phyloP scores from a whole-genome alignment of 2,329 filamentous ascomycete species.

The Nigrospora osmanthi region DNA sequence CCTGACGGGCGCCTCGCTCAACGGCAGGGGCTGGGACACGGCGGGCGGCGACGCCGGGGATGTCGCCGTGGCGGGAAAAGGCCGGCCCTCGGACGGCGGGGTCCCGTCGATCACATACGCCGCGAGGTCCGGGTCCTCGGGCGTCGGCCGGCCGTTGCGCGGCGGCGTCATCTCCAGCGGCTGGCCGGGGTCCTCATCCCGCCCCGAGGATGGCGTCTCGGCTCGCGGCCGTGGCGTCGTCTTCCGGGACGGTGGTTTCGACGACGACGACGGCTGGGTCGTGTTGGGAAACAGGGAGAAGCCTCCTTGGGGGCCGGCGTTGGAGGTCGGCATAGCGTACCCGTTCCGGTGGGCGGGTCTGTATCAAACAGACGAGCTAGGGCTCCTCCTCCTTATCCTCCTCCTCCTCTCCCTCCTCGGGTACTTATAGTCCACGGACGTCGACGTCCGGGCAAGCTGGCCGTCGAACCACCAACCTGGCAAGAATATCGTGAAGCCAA shows the following conservation, averaged over 20 bases:
- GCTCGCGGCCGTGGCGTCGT: slow-evolving; percentile 26
- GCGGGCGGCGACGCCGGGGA: slow-evolving; percentile 5
- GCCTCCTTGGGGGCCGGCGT: slow-evolving; percentile 23
- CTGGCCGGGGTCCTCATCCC: too few relatives aligned
- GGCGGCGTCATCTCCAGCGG: slow-evolving; percentile 18
- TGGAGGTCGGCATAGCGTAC: background rate
- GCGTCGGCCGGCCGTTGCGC: slow-evolving; percentile 15
- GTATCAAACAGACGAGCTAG: background rate
- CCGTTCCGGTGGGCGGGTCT: background rate
- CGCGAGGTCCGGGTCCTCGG: slow-evolving; percentile 17
- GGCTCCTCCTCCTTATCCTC: too few relatives aligned
- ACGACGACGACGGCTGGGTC: slow-evolving; percentile 13
- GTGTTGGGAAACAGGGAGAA: slow-evolving; percentile 53
- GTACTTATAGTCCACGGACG: too few relatives aligned
- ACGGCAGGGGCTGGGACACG: slow-evolving; percentile 31
- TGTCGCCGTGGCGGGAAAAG: slow-evolving; percentile 16
- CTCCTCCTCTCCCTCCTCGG: too few relatives aligned
- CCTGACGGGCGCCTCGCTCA: slow-evolving; percentile 33
- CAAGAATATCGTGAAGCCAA: too few relatives aligned
- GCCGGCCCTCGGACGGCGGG: slow-evolving; percentile 9
- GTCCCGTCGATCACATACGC: slow-evolving; percentile 21
- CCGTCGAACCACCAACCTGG: too few relatives aligned
- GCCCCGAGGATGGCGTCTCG: slow-evolving; percentile 9
- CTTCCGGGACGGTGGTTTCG: slow-evolving; percentile 33
- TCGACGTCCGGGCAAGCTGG: too few relatives aligned